Base-by-base conservation (phyloP, 2,329 filamentous ascomycete species). In the Onygenales sp. region DNA sequence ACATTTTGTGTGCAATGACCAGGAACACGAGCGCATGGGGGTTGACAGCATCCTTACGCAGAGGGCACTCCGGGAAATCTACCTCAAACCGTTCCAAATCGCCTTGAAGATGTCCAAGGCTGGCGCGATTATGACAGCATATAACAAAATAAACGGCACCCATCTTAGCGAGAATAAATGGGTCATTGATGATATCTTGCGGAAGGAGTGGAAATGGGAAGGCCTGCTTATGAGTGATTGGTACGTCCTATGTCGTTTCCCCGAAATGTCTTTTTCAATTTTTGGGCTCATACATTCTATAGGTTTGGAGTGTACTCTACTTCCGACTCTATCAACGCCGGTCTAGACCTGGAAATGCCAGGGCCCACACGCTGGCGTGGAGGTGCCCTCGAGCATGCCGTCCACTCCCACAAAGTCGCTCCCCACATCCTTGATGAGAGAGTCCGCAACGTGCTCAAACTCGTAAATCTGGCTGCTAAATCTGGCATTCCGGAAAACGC, bases 61-160 rank as follows among this genome's bases (percentile, higher is more conserved):
- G 54, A 71, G 81, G 48, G 78, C 81, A 1, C 63, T 84, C 52
- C 72, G 82, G 14, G 83, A 86, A 61, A 79, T 85, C 13, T 85
- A 85, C 57, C 70, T 85, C 3, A 72, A 79, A 62, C 82, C 83
- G 0, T 85, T 86, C 56, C 79, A 84, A 62, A 75, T 84, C 54
- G 80, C 79, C 0, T 70, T 84, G 54, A 70, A 77, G 14, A 75
- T 82, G 31, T 76, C 76, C 7, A 75, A 77, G 32, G 76, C 78
- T 2, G 75, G 75, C 59, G 76, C 77, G 53, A 64, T 81, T 9
- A 83, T 83, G 80, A 79, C 77, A 6, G 73, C 79, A 3, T 83
- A 83, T 60, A 82, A 81, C 57, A 74, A 77, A 58, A 64, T 80
- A 54, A 81, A 80, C 60, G 77, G 78, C 2, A 66, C 69, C 3